Evolutionary conservation across 2,329 filamentous ascomycete species (phyloP).

Genomic region (Botrytis fragariae): DNA sequence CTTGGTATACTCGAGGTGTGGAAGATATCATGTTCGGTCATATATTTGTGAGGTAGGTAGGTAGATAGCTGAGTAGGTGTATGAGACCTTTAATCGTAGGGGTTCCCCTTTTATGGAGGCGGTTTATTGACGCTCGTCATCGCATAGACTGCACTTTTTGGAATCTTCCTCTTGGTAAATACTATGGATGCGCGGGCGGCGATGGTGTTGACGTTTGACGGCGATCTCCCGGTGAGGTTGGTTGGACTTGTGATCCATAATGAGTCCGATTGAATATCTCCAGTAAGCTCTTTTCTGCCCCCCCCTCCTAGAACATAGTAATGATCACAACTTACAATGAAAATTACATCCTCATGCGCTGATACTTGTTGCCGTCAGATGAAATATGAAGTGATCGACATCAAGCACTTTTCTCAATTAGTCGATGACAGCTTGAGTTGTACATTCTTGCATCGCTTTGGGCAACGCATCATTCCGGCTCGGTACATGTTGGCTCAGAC

Average conservation of each 20-base stretch:
- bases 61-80: neutral
- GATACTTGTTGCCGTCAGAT: neutral
- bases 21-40: neutral
- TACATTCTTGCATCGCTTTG: neutral
- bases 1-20: neutral
- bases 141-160: neutral
- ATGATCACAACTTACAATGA: neutral
- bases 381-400: neutral
- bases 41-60: too few relatives aligned
- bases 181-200: neutral
- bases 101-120: neutral
- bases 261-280: neutral
- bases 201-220: neutral
- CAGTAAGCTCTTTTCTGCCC: neutral
- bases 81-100: neutral
- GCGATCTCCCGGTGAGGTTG: neutral
- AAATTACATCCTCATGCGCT: neutral
- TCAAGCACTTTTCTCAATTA: neutral
- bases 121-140: neutral
- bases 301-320: too few relatives aligned
- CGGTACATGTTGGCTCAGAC: neutral
- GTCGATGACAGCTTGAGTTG: neutral
- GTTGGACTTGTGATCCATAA: neutral
- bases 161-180: neutral
- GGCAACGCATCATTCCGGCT: neutral